These are phyloP conservation scores for Pseudevernia furfuracea DNA, from an alignment of 495 filamentous ascomycete species.

Conservation along the genomic window DNA sequence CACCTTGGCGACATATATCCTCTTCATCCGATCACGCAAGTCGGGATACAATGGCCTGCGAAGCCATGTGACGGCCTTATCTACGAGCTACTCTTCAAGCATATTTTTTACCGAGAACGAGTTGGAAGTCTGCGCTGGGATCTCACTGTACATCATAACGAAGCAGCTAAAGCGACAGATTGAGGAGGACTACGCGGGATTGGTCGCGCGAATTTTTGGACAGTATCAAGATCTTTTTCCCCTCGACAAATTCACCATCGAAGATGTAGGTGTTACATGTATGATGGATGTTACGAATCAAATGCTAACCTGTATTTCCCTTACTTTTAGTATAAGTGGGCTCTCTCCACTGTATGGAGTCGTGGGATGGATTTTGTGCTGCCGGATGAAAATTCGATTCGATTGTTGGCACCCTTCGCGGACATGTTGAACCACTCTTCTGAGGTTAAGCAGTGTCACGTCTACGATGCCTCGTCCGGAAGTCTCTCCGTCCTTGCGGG, in stretches of 20 bases:
- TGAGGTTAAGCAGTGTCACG: constrained; percentile 31
- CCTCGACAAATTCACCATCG: constrained; percentile 29
- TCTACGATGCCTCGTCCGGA: constrained; percentile 27
- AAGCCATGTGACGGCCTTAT: constrained; percentile 29
- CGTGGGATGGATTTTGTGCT: constrained; percentile 31
- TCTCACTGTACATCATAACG: constrained; percentile 30
- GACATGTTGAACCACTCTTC: constrained; percentile 34
- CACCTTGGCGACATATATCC: constrained; percentile 30
- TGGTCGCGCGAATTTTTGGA: constrained; percentile 26
- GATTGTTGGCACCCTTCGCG: constrained; percentile 30
- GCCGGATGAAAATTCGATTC: constrained; percentile 27
- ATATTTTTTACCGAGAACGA: constrained; percentile 30
- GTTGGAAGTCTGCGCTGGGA: constrained; percentile 30
- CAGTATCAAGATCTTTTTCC: constrained; percentile 31
- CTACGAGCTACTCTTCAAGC: constrained; percentile 31
- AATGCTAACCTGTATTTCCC: constrained; percentile 21
- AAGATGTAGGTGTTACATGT: constrained; percentile 27
- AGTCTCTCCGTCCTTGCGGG: constrained; percentile 29
- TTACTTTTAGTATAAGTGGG: constrained; percentile 31
- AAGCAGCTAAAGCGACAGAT: constrained; percentile 29
- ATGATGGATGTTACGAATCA: constrained; percentile 23
- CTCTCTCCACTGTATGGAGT: constrained; percentile 32
- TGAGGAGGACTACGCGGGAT: constrained; percentile 27
- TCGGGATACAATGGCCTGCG: constrained; percentile 30
- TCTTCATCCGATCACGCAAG: constrained; percentile 31